Evolutionary conservation across 306 rosid genomes (phyloP).

Genomic region (Benincasa hispida): DNA sequence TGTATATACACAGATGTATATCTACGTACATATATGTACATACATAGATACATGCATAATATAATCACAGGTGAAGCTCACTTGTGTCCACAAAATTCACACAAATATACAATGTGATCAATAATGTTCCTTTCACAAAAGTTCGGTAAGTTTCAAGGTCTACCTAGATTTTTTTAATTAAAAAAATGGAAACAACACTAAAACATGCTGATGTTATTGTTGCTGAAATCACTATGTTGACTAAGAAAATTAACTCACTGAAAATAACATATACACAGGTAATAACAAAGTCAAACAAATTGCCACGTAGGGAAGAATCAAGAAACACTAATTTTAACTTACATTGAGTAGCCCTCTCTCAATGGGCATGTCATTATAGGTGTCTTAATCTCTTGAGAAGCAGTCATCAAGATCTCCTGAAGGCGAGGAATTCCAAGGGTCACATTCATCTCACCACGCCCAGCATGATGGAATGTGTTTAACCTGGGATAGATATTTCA

Average conservation of each 20-base stretch:
- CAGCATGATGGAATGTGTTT: constrained; percentile 92
- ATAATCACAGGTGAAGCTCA: background rate
- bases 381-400: constrained; percentile 61
- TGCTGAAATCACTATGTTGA: background rate
- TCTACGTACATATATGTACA: no score
- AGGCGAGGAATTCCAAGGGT: constrained; percentile 96
- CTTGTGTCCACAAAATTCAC: background rate
- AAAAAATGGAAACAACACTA: background rate
- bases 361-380: constrained; percentile 93
- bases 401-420: constrained; percentile 81
- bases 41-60: no score
- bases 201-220: background rate
- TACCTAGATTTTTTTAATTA: background rate
- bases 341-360: constrained; percentile 43
- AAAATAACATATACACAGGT: background rate
- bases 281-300: background rate
- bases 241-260: background rate
- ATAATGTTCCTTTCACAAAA: background rate
- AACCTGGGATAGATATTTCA: constrained; percentile 30
- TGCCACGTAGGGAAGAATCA: background rate
- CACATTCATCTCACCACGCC: constrained; percentile 96
- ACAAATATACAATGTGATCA: background rate
- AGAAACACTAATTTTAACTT: constrained; percentile 26
- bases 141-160: background rate
- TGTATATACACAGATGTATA: no score